Percentiles rank a stretch among this genome's conserved stretches.
These are phyloP conservation scores for Alternaria brassicae DNA, from an alignment of 2,329 filamentous ascomycete genomes.

Conservation along the genomic window DNA sequence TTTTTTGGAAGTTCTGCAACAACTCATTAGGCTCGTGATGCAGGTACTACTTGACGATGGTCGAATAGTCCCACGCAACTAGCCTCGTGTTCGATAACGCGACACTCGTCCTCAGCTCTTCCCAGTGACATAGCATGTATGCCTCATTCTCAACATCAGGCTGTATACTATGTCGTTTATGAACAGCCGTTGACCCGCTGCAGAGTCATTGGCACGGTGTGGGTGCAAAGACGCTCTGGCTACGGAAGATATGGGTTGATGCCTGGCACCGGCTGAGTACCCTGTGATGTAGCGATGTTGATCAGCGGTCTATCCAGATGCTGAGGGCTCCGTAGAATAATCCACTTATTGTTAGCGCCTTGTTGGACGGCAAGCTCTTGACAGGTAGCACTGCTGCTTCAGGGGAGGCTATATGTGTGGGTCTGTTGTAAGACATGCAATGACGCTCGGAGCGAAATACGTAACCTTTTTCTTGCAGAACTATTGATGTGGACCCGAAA, in stretches of 20 bases:
- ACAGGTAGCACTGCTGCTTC: constrained; percentile 3
- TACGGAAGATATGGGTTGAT: constrained; percentile 1
- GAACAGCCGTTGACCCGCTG: not conserved
- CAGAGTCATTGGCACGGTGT: not conserved
- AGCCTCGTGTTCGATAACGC: not conserved
- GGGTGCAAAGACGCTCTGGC: not conserved
- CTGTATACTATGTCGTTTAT: not conserved
- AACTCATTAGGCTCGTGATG: not conserved
- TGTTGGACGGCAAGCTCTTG: constrained; percentile 12
- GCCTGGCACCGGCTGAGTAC: constrained; percentile 6
- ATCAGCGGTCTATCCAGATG: constrained; percentile 6
- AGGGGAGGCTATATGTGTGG: constrained; percentile 11
- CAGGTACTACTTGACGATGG: not conserved
- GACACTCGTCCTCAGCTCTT: not conserved
- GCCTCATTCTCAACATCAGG: not conserved
- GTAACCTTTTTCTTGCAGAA: not conserved
- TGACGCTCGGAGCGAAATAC: constrained; percentile 4
- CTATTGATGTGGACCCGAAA: not conserved
- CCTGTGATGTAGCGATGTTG: constrained; percentile 5
- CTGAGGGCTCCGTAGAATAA: not conserved
- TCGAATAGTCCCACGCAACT: not conserved
- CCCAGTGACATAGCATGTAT: not conserved
- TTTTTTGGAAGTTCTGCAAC: too few relatives aligned
- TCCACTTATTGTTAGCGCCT: constrained; percentile 6
- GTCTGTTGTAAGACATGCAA: constrained; percentile 5